Base-by-base conservation (phyloP, 2,329 filamentous ascomycete genomes). In the Xylaria arbuscula region DNA sequence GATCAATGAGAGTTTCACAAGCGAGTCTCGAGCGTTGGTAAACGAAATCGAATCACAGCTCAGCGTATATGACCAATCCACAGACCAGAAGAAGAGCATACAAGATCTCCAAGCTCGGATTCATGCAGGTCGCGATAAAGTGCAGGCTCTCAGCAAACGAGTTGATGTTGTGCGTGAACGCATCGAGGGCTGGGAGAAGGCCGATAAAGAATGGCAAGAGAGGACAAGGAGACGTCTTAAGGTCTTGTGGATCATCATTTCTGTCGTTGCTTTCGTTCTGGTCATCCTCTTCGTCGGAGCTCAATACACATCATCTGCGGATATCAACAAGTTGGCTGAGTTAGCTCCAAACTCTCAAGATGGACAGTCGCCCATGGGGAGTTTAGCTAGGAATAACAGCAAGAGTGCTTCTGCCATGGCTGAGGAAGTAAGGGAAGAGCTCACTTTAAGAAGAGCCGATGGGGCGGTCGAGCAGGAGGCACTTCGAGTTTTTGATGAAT, bases 201-300 rank as follows among this genome's bases (percentile, higher is more conserved):
- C 87, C 1, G 92, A 94, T 78, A 83, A 82, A 56, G 87, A 89
- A 74, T 91, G 90, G 84, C 88, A 92, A 79, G 89, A 91, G 74
- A 88, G 84, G 74, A 92, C 89, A n/a, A 82, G 88, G 69, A 84
- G 82, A 76, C 85, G 89, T 58, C 81, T 93, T 70, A 88, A 86
- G 72, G 83, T 87, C 22, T 80, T 91, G 55, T 93, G 90, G 89
- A 84, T 88, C 47, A 83, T 89, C 69, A 86, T 86, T 68, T 86
- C 81, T 24, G 77, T 83, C 9, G 67, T 85, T 40, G 76, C 81
- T 4, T 82, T 90, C 42, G 72, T 87, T 2, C 67, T 88, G 19
- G 68, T 86, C 2, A 77, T 87, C 8, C 72, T 87, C 28, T 77
- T 84, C 40, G 70, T 81, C 7, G 76, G 78, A 6, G 77, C 76